Evolutionary conservation across 2,329 filamentous ascomycete genomes (phyloP).

Genomic region (Epichloe typhina): DNA sequence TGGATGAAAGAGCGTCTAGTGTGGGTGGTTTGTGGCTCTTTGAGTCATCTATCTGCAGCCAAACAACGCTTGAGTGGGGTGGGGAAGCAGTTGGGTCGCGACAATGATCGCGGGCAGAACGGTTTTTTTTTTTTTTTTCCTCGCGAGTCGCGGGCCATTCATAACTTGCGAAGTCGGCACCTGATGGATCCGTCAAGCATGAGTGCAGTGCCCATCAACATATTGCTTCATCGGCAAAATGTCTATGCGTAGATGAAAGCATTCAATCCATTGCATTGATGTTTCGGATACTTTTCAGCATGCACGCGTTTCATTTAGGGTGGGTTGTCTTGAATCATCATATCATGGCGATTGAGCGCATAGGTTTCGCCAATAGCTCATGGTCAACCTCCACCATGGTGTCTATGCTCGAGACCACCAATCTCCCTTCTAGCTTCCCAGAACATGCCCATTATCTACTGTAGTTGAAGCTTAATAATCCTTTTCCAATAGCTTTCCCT

Average conservation of each 20-base stretch:
- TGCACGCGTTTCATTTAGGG: no score
- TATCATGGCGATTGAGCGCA: no score
- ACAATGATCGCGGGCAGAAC: background rate
- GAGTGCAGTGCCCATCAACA: no score
- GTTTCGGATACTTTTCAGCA: no score
- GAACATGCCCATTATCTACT: background rate
- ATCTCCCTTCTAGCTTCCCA: background rate
- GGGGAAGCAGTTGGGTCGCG: conserved; percentile 2
- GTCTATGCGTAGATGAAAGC: no score
- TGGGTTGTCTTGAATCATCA: no score
- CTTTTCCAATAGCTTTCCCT: background rate
- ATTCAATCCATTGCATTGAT: no score
- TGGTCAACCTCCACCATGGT: no score
- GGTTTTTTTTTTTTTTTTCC: background rate
- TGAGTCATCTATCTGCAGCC: conserved; percentile 7
- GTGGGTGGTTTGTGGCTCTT: conserved; percentile 6
- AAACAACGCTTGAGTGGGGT: conserved; percentile 6
- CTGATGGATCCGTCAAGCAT: background rate
- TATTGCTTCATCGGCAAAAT: no score
- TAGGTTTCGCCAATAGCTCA: no score
- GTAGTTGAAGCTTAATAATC: background rate
- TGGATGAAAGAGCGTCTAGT: conserved; percentile 4
- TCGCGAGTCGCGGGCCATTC: no score
- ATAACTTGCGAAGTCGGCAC: background rate
- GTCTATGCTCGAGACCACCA: no score